Evolutionary conservation across 1,284 basidiomycete genomes (phyloP).

Genomic region (Leccinum angustisporum): DNA sequence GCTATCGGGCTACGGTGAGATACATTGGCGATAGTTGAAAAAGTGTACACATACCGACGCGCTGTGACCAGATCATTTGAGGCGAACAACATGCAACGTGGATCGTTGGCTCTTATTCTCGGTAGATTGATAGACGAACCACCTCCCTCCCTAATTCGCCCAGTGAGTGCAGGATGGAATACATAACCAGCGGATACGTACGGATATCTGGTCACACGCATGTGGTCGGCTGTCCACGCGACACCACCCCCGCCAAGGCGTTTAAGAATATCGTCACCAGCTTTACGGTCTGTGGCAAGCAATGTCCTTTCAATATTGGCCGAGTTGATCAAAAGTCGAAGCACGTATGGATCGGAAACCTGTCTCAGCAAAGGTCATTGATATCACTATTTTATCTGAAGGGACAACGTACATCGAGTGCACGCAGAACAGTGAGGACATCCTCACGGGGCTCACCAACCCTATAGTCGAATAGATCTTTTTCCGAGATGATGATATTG

Average conservation of each 20-base stretch:
- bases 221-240: slow-evolving; percentile 63
- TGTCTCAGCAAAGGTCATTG: slow-evolving; percentile 33
- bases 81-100: slow-evolving; percentile 52
- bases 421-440: slow-evolving; percentile 78
- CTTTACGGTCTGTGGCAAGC: slow-evolving; percentile 59
- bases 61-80: slow-evolving; percentile 35
- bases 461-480: slow-evolving; percentile 78
- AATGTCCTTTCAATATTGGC: slow-evolving; percentile 71
- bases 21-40: background rate
- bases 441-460: slow-evolving; percentile 60
- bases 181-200: slow-evolving; percentile 36
- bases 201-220: slow-evolving; percentile 61
- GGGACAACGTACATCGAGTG: slow-evolving; percentile 64
- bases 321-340: slow-evolving; percentile 81
- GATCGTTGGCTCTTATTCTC: slow-evolving; percentile 39
- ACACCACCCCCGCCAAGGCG: slow-evolving; percentile 45
- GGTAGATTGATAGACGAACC: slow-evolving; percentile 45
- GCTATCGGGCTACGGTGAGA: slow-evolving; percentile 13
- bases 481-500: slow-evolving; percentile 62
- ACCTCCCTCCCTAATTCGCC: slow-evolving; percentile 57
- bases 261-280: slow-evolving; percentile 57
- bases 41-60: slow-evolving; percentile 31
- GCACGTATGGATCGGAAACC: slow-evolving; percentile 75
- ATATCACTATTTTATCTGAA: background rate
- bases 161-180: slow-evolving; percentile 7